A percentile compares a stretch with the other conserved stretches of the same genome.
These are phyloP conservation scores for Alternaria metachromatica DNA, from an alignment of 2,329 filamentous ascomycete genomes.

Conservation along the genomic window DNA sequence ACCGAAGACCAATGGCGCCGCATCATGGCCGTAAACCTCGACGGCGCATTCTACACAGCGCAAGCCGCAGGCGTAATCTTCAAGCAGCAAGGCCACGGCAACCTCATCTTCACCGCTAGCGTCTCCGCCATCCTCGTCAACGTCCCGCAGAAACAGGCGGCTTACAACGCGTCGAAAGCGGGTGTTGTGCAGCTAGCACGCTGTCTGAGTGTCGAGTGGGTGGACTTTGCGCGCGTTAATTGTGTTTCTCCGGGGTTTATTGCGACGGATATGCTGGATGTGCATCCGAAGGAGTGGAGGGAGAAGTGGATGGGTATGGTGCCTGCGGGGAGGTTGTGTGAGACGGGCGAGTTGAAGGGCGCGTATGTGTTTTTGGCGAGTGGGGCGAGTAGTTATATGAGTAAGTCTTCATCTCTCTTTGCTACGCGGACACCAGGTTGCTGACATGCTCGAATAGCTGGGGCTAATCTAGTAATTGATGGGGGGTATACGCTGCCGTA, in stretches of 20 bases:
- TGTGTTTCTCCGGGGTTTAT: slow-evolving; percentile 85
- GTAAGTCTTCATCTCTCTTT: slow-evolving; percentile 1
- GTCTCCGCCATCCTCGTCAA: slow-evolving; percentile 58
- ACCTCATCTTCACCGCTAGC: slow-evolving; percentile 77
- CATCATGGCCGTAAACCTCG: slow-evolving; percentile 82
- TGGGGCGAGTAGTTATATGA: slow-evolving; percentile 19
- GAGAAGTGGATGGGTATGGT: slow-evolving; percentile 48
- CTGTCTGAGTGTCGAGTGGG: slow-evolving; percentile 30
- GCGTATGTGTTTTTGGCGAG: slow-evolving; percentile 25
- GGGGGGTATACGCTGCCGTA: not conserved
- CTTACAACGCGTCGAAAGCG: slow-evolving; percentile 70
- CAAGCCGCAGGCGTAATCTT: slow-evolving; percentile 63
- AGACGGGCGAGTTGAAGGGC: slow-evolving; percentile 50
- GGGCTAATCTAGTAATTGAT: slow-evolving; percentile 1
- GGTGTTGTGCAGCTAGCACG: slow-evolving; percentile 27
- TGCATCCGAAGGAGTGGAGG: slow-evolving; percentile 40
- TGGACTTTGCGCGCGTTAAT: slow-evolving; percentile 67
- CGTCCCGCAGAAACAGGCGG: slow-evolving; percentile 75
- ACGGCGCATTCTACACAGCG: slow-evolving; percentile 77
- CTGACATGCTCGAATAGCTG: not conserved
- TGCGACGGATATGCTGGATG: slow-evolving; percentile 68
- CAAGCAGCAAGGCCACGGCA: slow-evolving; percentile 74
- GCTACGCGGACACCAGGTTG: not conserved
- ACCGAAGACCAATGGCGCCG: slow-evolving; percentile 77
- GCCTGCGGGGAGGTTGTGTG: slow-evolving; percentile 47